Evolutionary conservation across 192 early-diverging fungal genomes (phyloP), one percentile per base, ranked within the genome.

Genomic region (Diversispora epigaea): DNA sequence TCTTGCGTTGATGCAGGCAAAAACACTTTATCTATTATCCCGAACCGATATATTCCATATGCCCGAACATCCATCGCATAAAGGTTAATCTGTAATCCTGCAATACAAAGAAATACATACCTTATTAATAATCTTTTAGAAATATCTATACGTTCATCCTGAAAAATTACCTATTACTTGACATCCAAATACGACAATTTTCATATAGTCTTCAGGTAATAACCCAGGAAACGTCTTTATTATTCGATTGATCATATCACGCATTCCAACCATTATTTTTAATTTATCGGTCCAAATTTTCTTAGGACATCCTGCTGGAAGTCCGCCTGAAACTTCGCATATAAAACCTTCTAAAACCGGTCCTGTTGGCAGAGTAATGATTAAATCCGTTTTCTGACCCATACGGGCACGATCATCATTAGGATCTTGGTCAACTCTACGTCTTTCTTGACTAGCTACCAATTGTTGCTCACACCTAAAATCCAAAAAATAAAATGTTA

Each of bases 1-100:
- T 40, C 68, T 65, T 62, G 43, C 43, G 44, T 19, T 41, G 62
- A 75, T 25, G 62, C 60, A 45, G 62, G 62, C 50, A 75, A 54
- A 66, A 50, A 62, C 17, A 41, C 62, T 66, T 75, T 75, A 25
- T 66, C 62, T 66, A 75, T 49, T 25, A 75, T 49, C 22, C 73
- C 62, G 14, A 75, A 63, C n/a, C 45, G 45, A 65, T 65, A 75
- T n/a, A 75, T 49, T 41, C 73, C n/a, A 62, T 32, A 55, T 40
- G 73, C n/a, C n/a, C 58, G 21, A n/a, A 75, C 19, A 66, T 75
- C 73, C 62, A 75, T 75, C 19, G 62, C 62, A 75, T 75, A 75
- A 54, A 75, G 62, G 46, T 63, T 62, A 15, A 75, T 65, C 15
- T 75, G 62, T 55, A 62, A 54, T 25, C 73, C 73, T 75, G 60